Evolutionary conservation across 106 monocot species (phyloP), one percentile per base, ranked within the genome.

Genomic region (Dendrobium nobile): DNA sequence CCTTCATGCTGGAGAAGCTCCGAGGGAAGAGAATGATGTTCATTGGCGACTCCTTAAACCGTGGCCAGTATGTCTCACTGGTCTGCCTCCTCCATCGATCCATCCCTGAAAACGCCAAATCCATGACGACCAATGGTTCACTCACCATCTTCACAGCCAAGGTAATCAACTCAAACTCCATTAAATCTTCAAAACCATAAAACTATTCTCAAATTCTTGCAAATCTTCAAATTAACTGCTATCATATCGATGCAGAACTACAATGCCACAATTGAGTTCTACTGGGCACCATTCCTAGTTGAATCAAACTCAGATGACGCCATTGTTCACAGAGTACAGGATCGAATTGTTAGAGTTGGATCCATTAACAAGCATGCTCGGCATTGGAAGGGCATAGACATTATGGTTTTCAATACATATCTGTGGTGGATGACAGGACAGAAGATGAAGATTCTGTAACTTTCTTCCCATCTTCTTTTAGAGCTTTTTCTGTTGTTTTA

Each of bases 51-150:
- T 97, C 94, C 1, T 48, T 94, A 68, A 92, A 90, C 78, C 84
- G 96, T 9, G 96, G 96, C 5, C 96, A 96, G 73, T 96, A 92
- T 77, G 79, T 82, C 22, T 96, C 96, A n/a, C 77, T 96, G 87
- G 85, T 93, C 7, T 96, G 96, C 67, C 88, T 96, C 59, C 87
- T 96, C 5, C 85, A 87, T 40, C 61, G 81, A 73, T 87, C 68
- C 9, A 86, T 93, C 28, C n/a, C 92, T 42, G 37, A 91, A 5
- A 40, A 72, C n/a, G 83, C 86, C n/a, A 88, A 93, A 77, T 89
- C 91, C 54, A 80, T 93, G 28, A 58, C 84, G 13, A 89, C 85
- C 16, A 74, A 77, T 33, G 88, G 80, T 24, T 84, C 93, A 0
- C 84, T 92, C 7, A 86, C 86, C 0, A 44, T 84, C 44, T 95